phyloP scores from a whole-genome alignment of 441 rosid genomes.

The Corymbia citriodora region DNA sequence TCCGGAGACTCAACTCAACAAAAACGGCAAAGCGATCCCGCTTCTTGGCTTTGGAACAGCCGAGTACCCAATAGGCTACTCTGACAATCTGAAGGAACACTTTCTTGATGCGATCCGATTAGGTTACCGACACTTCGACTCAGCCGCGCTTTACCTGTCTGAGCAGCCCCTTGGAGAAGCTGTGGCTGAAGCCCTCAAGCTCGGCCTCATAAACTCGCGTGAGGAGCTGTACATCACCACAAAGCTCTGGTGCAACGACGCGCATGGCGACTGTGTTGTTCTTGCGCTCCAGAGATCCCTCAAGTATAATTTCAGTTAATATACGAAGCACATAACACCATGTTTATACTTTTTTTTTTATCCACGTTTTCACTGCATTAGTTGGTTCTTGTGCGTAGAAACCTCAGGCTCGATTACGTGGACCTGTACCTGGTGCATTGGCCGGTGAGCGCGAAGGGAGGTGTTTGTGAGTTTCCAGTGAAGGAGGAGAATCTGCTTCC shows the following conservation, averaged over 20 bases:
- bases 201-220: slow-evolving; percentile 28
- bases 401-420: slow-evolving; percentile 39
- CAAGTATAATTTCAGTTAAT: slow-evolving; percentile 9
- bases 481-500: neutral
- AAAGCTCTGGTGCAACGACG: slow-evolving; percentile 36
- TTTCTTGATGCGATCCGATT: slow-evolving; percentile 21
- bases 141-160: slow-evolving; percentile 28
- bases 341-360: neutral
- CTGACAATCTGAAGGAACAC: slow-evolving; percentile 7
- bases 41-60: slow-evolving; percentile 31
- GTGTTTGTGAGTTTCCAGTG: neutral
- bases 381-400: slow-evolving; percentile 11
- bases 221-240: slow-evolving; percentile 44
- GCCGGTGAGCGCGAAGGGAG: slow-evolving; percentile 14
- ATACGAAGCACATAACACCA: neutral
- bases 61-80: slow-evolving; percentile 19
- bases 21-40: slow-evolving; percentile 19
- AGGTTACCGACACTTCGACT: slow-evolving; percentile 49
- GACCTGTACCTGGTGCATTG: slow-evolving; percentile 49
- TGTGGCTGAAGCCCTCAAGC: slow-evolving; percentile 24
- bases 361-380: neutral
- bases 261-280: slow-evolving; percentile 24
- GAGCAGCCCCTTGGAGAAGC: slow-evolving; percentile 37
- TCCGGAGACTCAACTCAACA: neutral
- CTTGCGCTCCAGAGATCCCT: slow-evolving; percentile 30